Evolutionary conservation across 192 early-diverging fungal genomes (phyloP).

Genomic region (Phycomyces blakesleeanus): DNA sequence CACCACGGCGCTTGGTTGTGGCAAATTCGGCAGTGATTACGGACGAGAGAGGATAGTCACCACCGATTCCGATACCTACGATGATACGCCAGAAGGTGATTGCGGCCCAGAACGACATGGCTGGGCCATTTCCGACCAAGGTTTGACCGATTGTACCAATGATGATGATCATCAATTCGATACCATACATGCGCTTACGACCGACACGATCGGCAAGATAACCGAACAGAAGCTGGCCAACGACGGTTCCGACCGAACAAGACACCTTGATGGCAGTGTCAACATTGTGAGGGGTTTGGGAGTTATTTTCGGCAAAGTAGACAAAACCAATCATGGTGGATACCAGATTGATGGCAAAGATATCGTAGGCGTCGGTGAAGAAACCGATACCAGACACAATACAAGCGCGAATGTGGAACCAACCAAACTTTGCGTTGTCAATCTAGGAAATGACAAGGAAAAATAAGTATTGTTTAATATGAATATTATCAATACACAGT

Average conservation of each 20-base stretch:
- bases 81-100: constrained; percentile 88
- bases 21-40: constrained; percentile 95
- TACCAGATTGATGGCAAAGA: constrained; percentile 88
- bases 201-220: constrained; percentile 85
- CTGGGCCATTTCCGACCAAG: constrained; percentile 69
- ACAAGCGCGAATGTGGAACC: constrained; percentile 74
- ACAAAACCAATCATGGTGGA: constrained; percentile 78
- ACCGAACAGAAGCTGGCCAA: constrained; percentile 87
- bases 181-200: constrained; percentile 86
- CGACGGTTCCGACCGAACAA: constrained; percentile 82
- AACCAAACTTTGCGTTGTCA: constrained; percentile 74
- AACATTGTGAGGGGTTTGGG: constrained; percentile 57
- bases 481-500: too few species aligned
- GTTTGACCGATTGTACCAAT: constrained; percentile 79
- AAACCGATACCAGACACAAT: constrained; percentile 77
- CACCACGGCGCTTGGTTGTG: constrained; percentile 76
- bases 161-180: constrained; percentile 91
- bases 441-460: constrained; percentile 35
- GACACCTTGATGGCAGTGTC: constrained; percentile 88
- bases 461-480: too few species aligned
- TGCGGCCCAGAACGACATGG: constrained; percentile 56
- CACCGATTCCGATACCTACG: constrained; percentile 91
- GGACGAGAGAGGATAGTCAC: constrained; percentile 93
- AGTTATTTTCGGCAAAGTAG: constrained; percentile 44
- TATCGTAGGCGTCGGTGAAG: constrained; percentile 92